Evolutionary conservation across 2,329 filamentous ascomycete species (phyloP).

Genomic region (Esteya vermicola): DNA sequence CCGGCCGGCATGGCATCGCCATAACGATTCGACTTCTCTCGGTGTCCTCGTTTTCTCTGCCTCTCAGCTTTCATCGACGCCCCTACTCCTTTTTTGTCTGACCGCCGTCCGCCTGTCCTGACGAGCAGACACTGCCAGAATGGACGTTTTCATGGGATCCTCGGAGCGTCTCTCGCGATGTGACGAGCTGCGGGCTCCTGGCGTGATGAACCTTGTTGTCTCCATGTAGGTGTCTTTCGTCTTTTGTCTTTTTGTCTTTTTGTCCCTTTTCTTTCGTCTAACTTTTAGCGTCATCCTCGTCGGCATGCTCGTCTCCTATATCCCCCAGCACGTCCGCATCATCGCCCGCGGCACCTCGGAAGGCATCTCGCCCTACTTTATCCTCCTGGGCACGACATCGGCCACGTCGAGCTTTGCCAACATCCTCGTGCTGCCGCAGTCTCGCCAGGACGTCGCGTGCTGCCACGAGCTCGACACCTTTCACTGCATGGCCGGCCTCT

Average conservation of each 20-base stretch:
- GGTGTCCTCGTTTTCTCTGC: too few relatives aligned
- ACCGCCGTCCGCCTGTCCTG: background rate
- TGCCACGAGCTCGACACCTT: slow-evolving; percentile 69
- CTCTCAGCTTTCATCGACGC: background rate
- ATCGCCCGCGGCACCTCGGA: slow-evolving; percentile 74
- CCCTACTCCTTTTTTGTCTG: background rate
- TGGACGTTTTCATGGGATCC: slow-evolving; percentile 17
- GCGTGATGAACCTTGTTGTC: slow-evolving; percentile 38
- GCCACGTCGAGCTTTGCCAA: slow-evolving; percentile 83
- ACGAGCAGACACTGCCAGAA: slow-evolving; percentile 12
- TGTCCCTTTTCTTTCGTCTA: background rate
- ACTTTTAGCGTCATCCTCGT: slow-evolving; percentile 54
- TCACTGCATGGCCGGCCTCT: slow-evolving; percentile 70
- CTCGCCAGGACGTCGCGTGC: slow-evolving; percentile 69
- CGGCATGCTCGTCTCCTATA: slow-evolving; percentile 82
- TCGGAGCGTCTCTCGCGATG: slow-evolving; percentile 23
- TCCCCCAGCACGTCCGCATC: slow-evolving; percentile 90
- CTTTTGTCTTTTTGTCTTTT: background rate
- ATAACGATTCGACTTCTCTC: background rate
- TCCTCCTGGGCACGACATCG: slow-evolving; percentile 84
- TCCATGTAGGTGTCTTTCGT: slow-evolving; percentile 32
- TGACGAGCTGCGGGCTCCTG: slow-evolving; percentile 36
- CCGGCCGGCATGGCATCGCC: background rate
- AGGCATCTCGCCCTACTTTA: slow-evolving; percentile 89
- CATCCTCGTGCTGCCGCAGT: slow-evolving; percentile 76